Evolutionary conservation across 768 basidiomycete genomes (phyloP), one percentile per base, ranked within the genome.

Genomic region (Termitomyces heimii): DNA sequence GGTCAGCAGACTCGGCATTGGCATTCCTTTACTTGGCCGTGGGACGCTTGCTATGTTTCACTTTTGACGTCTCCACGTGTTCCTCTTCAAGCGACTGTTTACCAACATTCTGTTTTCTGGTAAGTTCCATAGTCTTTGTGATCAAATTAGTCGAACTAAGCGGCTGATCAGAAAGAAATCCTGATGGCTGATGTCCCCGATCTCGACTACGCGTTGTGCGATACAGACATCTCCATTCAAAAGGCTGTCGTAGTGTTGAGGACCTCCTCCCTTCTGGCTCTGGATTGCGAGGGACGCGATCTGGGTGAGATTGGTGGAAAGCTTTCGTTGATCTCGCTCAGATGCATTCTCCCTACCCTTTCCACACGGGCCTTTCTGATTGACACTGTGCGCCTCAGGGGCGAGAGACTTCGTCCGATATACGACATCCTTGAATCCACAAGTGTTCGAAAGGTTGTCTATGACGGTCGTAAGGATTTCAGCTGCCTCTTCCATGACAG

Each of bases 231-330:
- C 6, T 31, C 57, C 6, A 13, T 61, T 24, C 12, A n/a, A 1
- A 26, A 32, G 1, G 60, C 60, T 10, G 37, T 49, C 1, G 18
- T 43, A 10, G n/a, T 34, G 5, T 43, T 63, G 35, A 34, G 26
- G 1, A 16, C 50, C 22, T 50, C 53, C 20, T 31, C 50, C 42
- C 14, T 44, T 9, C 20, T 64, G 24, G 55, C 60, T 6, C 37
- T 65, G 26, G 63, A 65, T 46, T 65, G 63, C 40, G 63, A 65
- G 40, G 59, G 59, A 32, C 49, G 49, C 5, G 9, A 53, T 31
- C 32, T 60, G 0, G 59, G 59, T 1, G 20, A 34, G 0, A n/a
- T 6, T n/a, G 54, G 44, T n/a, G 59, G 59, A 28, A 51, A 43
- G 4, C 47, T 60, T 18, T 60, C 59, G 8, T 29, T 60, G 24